These are phyloP conservation scores for Vaccinium vitisidaea DNA, from an alignment of 148 eudicot species.

Conservation along the genomic window DNA sequence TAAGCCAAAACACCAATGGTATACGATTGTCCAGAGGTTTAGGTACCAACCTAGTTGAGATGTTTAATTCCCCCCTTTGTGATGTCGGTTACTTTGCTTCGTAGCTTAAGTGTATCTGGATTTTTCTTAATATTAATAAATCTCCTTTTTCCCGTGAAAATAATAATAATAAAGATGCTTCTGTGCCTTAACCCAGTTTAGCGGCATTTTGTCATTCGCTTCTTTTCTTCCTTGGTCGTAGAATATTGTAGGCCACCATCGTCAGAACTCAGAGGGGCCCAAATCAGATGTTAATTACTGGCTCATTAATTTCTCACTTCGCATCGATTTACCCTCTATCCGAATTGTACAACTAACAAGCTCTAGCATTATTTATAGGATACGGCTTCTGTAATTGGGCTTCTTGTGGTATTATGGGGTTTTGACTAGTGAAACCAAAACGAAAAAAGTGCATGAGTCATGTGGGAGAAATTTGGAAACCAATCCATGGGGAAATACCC, in stretches of 20 bases:
- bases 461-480: background rate
- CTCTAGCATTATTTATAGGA: too few relatives aligned
- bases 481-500: background rate
- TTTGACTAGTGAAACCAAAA: background rate
- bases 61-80: conserved; percentile 56
- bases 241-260: too few relatives aligned
- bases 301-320: too few relatives aligned
- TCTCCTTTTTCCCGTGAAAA: too few relatives aligned
- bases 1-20: too few relatives aligned
- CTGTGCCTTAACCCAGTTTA: conserved; percentile 60
- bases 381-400: background rate
- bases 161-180: conserved; percentile 11
- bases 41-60: too few relatives aligned
- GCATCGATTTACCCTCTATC: too few relatives aligned
- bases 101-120: too few relatives aligned
- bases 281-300: background rate
- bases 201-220: conserved; percentile 7
- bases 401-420: too few relatives aligned
- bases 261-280: background rate
- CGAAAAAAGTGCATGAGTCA: background rate
- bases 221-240: conserved; percentile 17
- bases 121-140: too few relatives aligned
- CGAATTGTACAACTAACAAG: too few relatives aligned
- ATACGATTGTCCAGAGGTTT: too few relatives aligned
- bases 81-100: background rate